Conservation (phyloP, 1,284 basidiomycete species). For the Cutaneotrichosporon cyanovorans region DNA sequence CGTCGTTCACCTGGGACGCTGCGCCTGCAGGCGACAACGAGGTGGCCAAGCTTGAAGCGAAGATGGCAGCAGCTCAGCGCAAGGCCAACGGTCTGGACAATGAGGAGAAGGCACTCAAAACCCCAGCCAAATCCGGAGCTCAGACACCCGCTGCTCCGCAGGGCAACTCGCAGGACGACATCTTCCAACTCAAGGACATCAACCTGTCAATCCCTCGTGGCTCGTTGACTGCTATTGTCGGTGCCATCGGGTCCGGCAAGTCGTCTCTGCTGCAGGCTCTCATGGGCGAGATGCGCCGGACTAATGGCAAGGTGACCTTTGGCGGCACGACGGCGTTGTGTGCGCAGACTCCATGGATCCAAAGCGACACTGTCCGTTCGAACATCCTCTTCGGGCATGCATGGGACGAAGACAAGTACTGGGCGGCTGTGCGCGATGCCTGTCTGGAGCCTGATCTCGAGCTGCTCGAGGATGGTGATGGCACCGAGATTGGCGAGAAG, state of each 20-base stretch:
- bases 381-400: conserved; percentile 79
- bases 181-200: conserved; percentile 58
- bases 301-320: conserved; percentile 56
- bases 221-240: conserved; percentile 69
- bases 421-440: conserved; percentile 64
- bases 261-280: conserved; percentile 54
- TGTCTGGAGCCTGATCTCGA: conserved; percentile 72
- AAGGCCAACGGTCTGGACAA: conserved; percentile 1
- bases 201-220: conserved; percentile 62
- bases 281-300: conserved; percentile 69
- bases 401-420: conserved; percentile 70
- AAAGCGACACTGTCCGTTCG: conserved; percentile 61
- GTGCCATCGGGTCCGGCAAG: conserved; percentile 66
- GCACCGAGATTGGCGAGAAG: conserved; percentile 87
- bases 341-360: conserved; percentile 71
- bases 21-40: conserved; percentile 53
- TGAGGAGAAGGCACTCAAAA: conserved; percentile 33
- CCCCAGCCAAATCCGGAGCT: conserved; percentile 17
- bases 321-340: conserved; percentile 66
- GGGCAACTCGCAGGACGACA: conserved; percentile 49
- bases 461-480: conserved; percentile 70
- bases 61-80: conserved; percentile 24
- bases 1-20: conserved; percentile 77
- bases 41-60: conserved; percentile 38
- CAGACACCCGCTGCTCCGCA: conserved; percentile 16